These are phyloP conservation scores for Exophiala spinifera DNA, from an alignment of 2,329 filamentous ascomycete genomes.

Conservation along the genomic window DNA sequence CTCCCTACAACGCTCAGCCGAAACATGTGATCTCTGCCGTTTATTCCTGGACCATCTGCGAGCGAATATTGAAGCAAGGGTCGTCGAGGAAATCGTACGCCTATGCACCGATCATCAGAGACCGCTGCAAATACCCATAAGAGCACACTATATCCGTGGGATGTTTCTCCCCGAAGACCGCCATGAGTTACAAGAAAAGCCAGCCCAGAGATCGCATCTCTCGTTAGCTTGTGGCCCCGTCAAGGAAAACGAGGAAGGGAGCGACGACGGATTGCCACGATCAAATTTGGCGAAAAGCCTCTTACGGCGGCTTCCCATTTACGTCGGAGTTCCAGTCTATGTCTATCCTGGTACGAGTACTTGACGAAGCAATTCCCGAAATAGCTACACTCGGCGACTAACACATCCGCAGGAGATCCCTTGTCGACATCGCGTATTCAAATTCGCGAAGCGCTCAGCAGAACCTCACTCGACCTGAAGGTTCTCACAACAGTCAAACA, in stretches of 20 bases:
- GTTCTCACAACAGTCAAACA: neutral
- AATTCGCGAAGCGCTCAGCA: neutral
- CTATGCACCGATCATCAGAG: neutral
- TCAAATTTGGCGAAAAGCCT: too few species aligned
- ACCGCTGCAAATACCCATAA: neutral
- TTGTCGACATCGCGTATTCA: neutral
- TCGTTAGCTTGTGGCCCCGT: neutral
- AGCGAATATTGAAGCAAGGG: neutral
- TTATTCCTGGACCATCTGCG: neutral
- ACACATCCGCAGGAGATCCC: conserved; percentile 2
- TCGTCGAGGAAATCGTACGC: neutral
- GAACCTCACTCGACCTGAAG: neutral
- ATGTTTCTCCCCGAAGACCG: neutral
- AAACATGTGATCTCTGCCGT: neutral
- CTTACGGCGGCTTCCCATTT: too few species aligned
- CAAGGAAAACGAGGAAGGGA: neutral
- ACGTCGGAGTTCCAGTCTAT: neutral
- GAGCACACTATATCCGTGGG: neutral
- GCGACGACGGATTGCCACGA: neutral
- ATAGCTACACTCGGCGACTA: neutral
- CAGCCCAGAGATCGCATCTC: neutral
- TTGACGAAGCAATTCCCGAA: too few species aligned
- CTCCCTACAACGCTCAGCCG: neutral
- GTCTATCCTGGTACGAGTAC: neutral
- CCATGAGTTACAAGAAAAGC: neutral